These are phyloP conservation scores for Alnus glutinosa DNA, from an alignment of 306 rosid genomes.

Conservation along the genomic window DNA sequence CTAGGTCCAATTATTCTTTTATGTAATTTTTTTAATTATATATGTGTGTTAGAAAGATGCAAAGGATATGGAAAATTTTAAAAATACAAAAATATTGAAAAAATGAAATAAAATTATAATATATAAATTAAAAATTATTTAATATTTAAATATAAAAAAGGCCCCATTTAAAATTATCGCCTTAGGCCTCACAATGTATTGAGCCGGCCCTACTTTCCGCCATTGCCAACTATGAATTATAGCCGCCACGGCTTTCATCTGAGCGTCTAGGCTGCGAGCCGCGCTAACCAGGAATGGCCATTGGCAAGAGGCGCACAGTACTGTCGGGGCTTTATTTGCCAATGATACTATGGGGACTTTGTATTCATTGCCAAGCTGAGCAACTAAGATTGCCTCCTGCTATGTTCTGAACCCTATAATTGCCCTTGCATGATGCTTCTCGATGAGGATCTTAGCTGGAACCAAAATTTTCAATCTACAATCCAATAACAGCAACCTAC, in stretches of 20 bases:
- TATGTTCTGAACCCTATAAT: slow-evolving; percentile 15
- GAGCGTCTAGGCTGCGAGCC: slow-evolving; percentile 6
- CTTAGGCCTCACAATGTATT: too few species aligned
- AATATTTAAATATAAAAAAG: too few species aligned
- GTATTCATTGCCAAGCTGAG: slow-evolving; percentile 9
- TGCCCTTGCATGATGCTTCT: neutral
- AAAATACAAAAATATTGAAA: too few species aligned
- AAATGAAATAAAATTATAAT: too few species aligned
- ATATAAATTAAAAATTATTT: neutral
- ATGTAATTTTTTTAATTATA: too few species aligned
- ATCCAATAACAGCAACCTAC: too few species aligned
- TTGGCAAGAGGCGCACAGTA: neutral
- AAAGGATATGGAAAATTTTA: too few species aligned
- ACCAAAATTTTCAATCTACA: neutral
- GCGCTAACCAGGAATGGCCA: slow-evolving; percentile 20
- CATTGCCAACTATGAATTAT: slow-evolving; percentile 20
- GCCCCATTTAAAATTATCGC: too few species aligned
- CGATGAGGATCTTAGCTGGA: slow-evolving; percentile 16
- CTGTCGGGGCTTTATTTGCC: slow-evolving; percentile 11
- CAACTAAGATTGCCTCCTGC: neutral
- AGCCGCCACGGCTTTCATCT: slow-evolving; percentile 26
- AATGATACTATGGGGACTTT: slow-evolving; percentile 19
- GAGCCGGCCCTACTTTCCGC: slow-evolving; percentile 4
- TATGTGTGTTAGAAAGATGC: too few species aligned
- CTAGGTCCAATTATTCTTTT: too few species aligned